phyloP scores from a whole-genome alignment of 2,329 filamentous ascomycete species.

The Fusarium sacchari region DNA sequence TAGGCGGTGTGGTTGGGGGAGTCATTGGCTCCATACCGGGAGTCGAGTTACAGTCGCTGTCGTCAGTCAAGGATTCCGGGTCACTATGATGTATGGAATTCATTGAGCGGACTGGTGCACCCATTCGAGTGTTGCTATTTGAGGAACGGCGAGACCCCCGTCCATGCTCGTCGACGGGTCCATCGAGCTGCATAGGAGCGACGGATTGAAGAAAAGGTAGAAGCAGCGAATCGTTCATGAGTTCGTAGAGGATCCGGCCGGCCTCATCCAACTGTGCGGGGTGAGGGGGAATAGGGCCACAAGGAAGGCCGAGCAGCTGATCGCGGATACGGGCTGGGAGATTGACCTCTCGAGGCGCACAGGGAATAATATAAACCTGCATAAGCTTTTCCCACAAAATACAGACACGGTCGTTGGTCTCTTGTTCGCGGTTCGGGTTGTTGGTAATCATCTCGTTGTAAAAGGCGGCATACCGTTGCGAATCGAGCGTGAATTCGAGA shows the following conservation, averaged over 20 bases:
- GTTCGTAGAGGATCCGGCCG: constrained; percentile 87
- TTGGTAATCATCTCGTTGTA: constrained; percentile 57
- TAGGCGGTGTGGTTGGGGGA: constrained; percentile 77
- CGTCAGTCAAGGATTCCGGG: constrained; percentile 68
- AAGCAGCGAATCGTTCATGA: constrained; percentile 97
- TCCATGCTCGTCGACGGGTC: constrained; percentile 49
- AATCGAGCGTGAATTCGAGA: constrained; percentile 95
- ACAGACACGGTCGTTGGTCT: constrained; percentile 73
- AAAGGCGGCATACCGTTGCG: constrained; percentile 80
- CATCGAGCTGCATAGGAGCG: constrained; percentile 51
- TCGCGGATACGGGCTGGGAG: constrained; percentile 88
- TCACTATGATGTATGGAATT: constrained; percentile 59
- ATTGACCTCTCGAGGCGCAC: constrained; percentile 88
- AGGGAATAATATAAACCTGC: constrained; percentile 88
- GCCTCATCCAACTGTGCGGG: constrained; percentile 84
- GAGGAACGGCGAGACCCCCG: constrained; percentile 57
- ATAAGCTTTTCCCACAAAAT: constrained; percentile 89
- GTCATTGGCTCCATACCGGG: constrained; percentile 72
- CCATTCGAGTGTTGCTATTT: constrained; percentile 49
- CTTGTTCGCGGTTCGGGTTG: constrained; percentile 48
- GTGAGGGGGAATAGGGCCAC: constrained; percentile 71
- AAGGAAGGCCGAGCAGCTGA: constrained; percentile 69
- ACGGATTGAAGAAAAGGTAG: constrained; percentile 86
- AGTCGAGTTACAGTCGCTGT: constrained; percentile 70
- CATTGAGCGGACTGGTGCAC: constrained; percentile 44